Percentiles rank a stretch among this genome's conserved stretches.
These are phyloP conservation scores for Zymoseptoria passerinii DNA, from an alignment of 2,329 filamentous ascomycete species.

Conservation along the genomic window DNA sequence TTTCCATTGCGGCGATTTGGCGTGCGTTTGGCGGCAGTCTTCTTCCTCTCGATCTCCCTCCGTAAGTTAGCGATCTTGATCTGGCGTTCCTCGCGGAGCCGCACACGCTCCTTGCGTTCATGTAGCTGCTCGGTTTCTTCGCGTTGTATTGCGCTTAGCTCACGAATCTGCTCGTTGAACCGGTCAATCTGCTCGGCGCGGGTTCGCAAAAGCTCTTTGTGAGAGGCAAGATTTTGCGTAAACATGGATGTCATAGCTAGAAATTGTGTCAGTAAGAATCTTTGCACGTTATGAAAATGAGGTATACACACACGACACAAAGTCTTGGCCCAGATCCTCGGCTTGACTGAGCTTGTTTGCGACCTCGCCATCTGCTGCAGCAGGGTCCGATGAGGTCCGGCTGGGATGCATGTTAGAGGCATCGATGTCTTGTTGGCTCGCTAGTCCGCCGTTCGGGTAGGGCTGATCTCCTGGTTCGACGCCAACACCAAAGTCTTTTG, in stretches of 20 bases:
- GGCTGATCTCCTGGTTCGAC: conserved; percentile 46
- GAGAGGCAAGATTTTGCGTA: conserved; percentile 66
- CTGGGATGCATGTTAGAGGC: neutral
- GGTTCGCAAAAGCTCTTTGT: conserved; percentile 69
- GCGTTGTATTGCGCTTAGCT: conserved; percentile 68
- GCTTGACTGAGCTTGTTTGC: conserved; percentile 38
- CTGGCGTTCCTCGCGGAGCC: conserved; percentile 55
- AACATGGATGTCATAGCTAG: conserved; percentile 75
- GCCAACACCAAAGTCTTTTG: conserved; percentile 90
- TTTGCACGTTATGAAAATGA: neutral
- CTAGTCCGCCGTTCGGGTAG: conserved; percentile 16
- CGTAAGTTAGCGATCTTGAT: conserved; percentile 74
- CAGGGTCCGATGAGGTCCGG: neutral
- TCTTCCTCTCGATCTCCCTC: conserved; percentile 47
- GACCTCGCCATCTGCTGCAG: conserved; percentile 29
- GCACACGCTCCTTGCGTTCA: conserved; percentile 56
- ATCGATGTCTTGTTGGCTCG: conserved; percentile 16
- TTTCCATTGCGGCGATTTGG: conserved; percentile 43
- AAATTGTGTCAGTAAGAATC: conserved; percentile 16
- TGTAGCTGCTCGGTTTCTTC: conserved; percentile 69
- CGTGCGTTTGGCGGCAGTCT: conserved; percentile 7
- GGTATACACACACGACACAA: conserved; percentile 61
- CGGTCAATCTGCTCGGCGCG: conserved; percentile 79
- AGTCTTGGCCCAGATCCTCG: conserved; percentile 69
- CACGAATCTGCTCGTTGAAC: conserved; percentile 71